These are phyloP conservation scores for Funneliformis mosseae DNA, from an alignment of 192 early-diverging fungal genomes.

Conservation along the genomic window DNA sequence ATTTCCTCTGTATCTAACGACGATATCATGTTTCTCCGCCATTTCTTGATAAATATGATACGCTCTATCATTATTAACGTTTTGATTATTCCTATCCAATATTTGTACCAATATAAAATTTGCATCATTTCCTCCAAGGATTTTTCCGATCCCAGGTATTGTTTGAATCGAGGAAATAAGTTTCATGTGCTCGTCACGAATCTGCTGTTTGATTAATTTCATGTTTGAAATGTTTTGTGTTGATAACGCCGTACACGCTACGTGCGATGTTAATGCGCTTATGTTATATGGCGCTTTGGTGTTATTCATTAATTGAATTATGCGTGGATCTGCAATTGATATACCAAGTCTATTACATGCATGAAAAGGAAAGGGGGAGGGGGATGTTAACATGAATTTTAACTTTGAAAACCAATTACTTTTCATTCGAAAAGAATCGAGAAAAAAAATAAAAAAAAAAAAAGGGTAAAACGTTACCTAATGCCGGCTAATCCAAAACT, in stretches of 20 bases:
- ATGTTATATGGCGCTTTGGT: slow-evolving; percentile 99
- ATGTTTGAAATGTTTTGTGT: slow-evolving; percentile 69
- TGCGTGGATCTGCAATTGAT: slow-evolving; percentile 73
- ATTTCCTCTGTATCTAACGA: slow-evolving; percentile 91
- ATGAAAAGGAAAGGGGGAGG: too few relatives aligned
- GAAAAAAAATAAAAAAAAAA: too few relatives aligned
- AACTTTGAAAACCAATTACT: too few relatives aligned
- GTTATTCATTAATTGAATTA: slow-evolving; percentile 92
- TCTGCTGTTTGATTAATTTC: slow-evolving; percentile 56
- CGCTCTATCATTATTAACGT: slow-evolving; percentile 74
- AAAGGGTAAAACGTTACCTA: slow-evolving; percentile 50
- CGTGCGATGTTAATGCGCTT: slow-evolving; percentile 78
- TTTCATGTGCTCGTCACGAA: slow-evolving; percentile 66
- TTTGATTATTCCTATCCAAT: slow-evolving; percentile 58
- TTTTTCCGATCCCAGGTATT: slow-evolving; percentile 67
- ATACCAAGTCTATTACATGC: slow-evolving; percentile 71
- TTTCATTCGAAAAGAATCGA: too few relatives aligned
- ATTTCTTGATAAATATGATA: slow-evolving; percentile 75
- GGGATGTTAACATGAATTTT: background rate
- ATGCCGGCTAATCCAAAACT: slow-evolving; percentile 98
- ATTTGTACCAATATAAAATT: slow-evolving; percentile 95
- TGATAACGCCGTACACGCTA: slow-evolving; percentile 80
- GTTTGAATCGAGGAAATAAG: slow-evolving; percentile 66
- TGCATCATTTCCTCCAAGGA: slow-evolving; percentile 88
- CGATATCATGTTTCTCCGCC: slow-evolving; percentile 84